Evolutionary conservation across 1,284 basidiomycete genomes (phyloP).

Genomic region (Mycena sp.): DNA sequence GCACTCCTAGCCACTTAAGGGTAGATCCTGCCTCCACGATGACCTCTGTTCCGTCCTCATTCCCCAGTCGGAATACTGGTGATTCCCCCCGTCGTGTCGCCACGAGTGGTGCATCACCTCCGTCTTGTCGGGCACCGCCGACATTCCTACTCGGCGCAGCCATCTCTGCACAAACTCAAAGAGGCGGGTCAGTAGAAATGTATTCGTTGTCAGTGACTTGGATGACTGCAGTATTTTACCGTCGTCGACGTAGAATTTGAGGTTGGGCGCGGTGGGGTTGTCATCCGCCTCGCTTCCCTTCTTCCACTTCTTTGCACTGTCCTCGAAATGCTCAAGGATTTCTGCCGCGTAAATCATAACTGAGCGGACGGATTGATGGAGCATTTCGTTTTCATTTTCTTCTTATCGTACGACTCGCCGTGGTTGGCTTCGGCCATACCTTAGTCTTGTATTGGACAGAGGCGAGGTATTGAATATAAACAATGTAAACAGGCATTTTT

Average conservation of each 20-base stretch:
- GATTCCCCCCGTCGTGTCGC: neutral
- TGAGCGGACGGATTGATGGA: too few species aligned
- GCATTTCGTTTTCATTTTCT: too few species aligned
- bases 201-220: too few species aligned
- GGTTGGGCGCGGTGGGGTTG: neutral
- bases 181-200: neutral
- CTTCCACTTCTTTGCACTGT: neutral
- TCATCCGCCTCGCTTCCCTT: neutral
- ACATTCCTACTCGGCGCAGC: neutral
- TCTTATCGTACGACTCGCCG: too few species aligned
- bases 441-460: too few species aligned
- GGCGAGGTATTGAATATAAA: too few species aligned
- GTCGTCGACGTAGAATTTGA: constrained; percentile 31
- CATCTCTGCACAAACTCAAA: neutral
- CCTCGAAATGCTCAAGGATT: constrained; percentile 27
- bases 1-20: constrained; percentile 43
- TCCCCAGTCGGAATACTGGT: neutral
- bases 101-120: neutral
- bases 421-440: too few species aligned
- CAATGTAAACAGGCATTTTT: too few species aligned
- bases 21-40: neutral
- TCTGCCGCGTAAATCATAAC: constrained; percentile 33
- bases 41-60: neutral
- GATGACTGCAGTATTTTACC: constrained; percentile 21
- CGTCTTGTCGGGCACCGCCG: neutral